Base-by-base conservation (phyloP, 2,329 filamentous ascomycete genomes). In the Epichloe baconii region DNA sequence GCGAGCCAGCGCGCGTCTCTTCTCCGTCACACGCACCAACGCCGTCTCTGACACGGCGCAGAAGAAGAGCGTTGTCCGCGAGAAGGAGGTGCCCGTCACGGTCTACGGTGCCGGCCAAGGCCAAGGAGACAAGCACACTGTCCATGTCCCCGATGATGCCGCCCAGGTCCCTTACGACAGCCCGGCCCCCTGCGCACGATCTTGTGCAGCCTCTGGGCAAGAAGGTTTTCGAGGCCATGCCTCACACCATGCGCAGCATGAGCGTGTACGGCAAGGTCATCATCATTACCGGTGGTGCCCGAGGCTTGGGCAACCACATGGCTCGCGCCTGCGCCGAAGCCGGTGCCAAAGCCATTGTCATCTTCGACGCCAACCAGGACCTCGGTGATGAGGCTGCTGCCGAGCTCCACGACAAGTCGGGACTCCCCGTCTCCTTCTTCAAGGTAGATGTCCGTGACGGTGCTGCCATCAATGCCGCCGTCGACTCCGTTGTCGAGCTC, bases 301-400 rank as follows among this genome's bases (percentile, higher is more conserved):
- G 85, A 60, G 85, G 86, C 62, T 74, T 90, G 5, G 86, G 86
- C 47, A 86, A 86, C 75, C 76, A 84, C 71, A 89, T 89, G 82
- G 85, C 85, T 46, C 80, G 83, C 54, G 86, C 84, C 51, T 83
- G 86, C 56, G 81, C 83, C 47, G 85, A 90, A 70, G 85, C 83
- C 49, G 85, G 86, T 53, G 82, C 84, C 47, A 82, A 83, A 69
- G 81, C 81, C 47, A 77, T 89, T 51, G 76, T 83, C 62, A 85
- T 89, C 63, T 82, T 90, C 62, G 85, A 89, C 60, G 82, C 85
- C 57, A 86, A 88, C 72, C 79, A 86, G 68, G 79, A 86, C 59
- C 75, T 86, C 14, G 86, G 85, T 31, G 83, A 87, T 60, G 73
- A 79, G 62, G 74, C 85, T 2, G 84, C 84, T 19, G 77, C 77